A percentile compares a stretch with the other conserved stretches of the same genome.
Conservation (phyloP, 441 rosid species). For the Viola pubescens region DNA sequence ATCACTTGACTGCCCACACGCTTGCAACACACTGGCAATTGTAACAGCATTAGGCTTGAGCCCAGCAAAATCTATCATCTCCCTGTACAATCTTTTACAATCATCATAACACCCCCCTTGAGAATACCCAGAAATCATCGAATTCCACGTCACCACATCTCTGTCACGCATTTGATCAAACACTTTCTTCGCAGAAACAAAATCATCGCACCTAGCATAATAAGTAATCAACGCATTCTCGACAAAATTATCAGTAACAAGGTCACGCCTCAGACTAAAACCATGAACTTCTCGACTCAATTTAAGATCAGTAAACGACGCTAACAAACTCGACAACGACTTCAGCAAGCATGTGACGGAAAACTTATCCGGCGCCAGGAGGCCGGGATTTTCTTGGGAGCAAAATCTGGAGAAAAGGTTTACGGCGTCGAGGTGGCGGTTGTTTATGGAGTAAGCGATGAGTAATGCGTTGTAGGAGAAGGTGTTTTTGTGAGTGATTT, state of each 20-base stretch:
- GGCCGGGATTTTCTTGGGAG: conserved; percentile 16
- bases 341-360: conserved; percentile 55
- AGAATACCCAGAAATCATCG: conserved; percentile 76
- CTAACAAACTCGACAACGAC: conserved; percentile 36
- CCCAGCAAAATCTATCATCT: conserved; percentile 38
- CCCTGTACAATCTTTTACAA: conserved; percentile 50
- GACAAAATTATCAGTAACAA: conserved; percentile 47
- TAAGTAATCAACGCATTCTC: conserved; percentile 56
- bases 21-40: conserved; percentile 55
- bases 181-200: conserved; percentile 41
- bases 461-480: conserved; percentile 81
- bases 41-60: conserved; percentile 60
- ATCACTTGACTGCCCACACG: conserved; percentile 71
- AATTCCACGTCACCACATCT: conserved; percentile 80
- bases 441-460: conserved; percentile 49
- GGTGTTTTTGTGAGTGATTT: conserved; percentile 39
- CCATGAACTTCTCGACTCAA: conserved; percentile 52
- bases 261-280: conserved; percentile 39
- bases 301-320: conserved; percentile 16
- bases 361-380: conserved; percentile 37
- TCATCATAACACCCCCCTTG: conserved; percentile 59
- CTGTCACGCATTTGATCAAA: conserved; percentile 54
- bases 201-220: conserved; percentile 45
- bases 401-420: conserved; percentile 42
- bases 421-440: conserved; percentile 38